Evolutionary conservation across 2,329 filamentous ascomycete species (phyloP), one percentile per base, ranked within the genome.

Genomic region (Esteya vermicola): DNA sequence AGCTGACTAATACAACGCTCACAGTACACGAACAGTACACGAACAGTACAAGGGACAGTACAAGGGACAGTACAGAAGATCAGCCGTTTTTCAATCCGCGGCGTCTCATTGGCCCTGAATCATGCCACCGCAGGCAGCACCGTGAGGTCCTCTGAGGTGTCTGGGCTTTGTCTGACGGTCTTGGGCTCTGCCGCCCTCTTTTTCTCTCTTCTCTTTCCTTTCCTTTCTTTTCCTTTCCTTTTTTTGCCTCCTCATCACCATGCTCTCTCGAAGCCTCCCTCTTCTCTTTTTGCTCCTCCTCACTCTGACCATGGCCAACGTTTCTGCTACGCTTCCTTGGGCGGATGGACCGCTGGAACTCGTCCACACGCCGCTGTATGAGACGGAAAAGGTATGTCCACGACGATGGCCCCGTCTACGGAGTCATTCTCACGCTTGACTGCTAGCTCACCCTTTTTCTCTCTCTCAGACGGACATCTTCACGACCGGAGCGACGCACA

Each of bases 401-500:
- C n/a, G n/a, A n/a, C n/a, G n/a, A n/a, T 9, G n/a, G 22, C 21
- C 9, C 13, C 14, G 26, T 46, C 12, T 40, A 16, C n/a, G 23
- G 6, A 13, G n/a, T 23, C 13, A 19, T 10, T n/a, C 27, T 25
- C 5, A 12, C 27, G 18, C 8, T 9, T 39, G 30, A 39, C 38
- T 10, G n/a, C n/a, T n/a, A n/a, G n/a, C n/a, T n/a, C n/a, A n/a
- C n/a, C 27, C 13, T n/a, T 14, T 13, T n/a, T 30, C 9, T n/a
- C 27, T n/a, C 27, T 4, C 1, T 4, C 44, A 72, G 66, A 67
- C 66, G 28, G 71, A 77, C 49, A 60, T 74, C 47, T 77, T 75
- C 54, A 73, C 69, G 1, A 64, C 62, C 0, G 70, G 69, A 19
- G 72, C 74, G 0, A 73, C 71, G 14, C 69, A 78, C 54, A 78